Evolutionary conservation across 768 basidiomycete genomes (phyloP).

Genomic region (Leucocoprinus leucothites): DNA sequence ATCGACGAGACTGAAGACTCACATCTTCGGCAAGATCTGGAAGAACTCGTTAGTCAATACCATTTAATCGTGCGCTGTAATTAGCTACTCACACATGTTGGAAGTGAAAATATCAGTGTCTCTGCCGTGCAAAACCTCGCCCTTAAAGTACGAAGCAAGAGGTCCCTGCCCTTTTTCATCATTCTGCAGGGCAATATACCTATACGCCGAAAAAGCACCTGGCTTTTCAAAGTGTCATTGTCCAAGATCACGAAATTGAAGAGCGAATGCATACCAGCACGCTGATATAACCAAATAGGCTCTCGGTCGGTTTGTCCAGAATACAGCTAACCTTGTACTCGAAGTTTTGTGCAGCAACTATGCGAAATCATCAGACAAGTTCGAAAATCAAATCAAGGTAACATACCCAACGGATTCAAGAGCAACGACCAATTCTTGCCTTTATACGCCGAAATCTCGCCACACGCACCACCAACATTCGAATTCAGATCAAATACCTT

Average conservation of each 20-base stretch:
- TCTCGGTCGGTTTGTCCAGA: slow-evolving; percentile 86
- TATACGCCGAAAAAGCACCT: slow-evolving; percentile 93
- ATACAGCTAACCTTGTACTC: slow-evolving; percentile 94
- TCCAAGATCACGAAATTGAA: not conserved
- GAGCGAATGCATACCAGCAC: slow-evolving; percentile 61
- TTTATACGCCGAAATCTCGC: slow-evolving; percentile 94
- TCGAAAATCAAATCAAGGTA: not conserved
- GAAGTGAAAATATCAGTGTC: slow-evolving; percentile 93
- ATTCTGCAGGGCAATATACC: slow-evolving; percentile 88
- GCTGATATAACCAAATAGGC: slow-evolving; percentile 93
- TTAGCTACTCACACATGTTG: slow-evolving; percentile 77
- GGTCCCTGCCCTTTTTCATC: slow-evolving; percentile 80
- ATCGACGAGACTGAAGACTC: slow-evolving; percentile 19
- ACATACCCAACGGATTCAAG: slow-evolving; percentile 78
- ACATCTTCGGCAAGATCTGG: slow-evolving; percentile 89
- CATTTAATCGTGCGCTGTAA: not conserved
- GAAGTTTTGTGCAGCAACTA: slow-evolving; percentile 93
- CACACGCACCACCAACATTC: slow-evolving; percentile 93
- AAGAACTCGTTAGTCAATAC: slow-evolving; percentile 7
- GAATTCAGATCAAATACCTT: slow-evolving; percentile 91
- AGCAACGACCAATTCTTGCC: slow-evolving; percentile 82
- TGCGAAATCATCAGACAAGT: not conserved
- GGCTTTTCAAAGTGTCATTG: slow-evolving; percentile 41
- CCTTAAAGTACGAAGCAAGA: slow-evolving; percentile 95
- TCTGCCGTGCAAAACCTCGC: slow-evolving; percentile 80